Evolutionary conservation across 1,139 yeast species (phyloP).

Genomic region (Scheffersomyces parashehatae): DNA sequence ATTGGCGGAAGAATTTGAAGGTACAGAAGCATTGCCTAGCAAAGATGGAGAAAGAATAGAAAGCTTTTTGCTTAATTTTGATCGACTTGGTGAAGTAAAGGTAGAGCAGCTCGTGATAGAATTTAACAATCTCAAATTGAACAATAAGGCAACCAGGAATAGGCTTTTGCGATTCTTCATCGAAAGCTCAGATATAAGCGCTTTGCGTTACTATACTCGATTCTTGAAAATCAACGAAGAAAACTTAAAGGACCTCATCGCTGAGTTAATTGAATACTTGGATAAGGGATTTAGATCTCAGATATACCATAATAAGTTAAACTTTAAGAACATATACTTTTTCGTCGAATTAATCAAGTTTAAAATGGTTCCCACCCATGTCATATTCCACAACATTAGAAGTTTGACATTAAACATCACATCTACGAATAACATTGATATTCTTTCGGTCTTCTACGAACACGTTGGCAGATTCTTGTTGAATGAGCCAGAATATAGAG

Average conservation of each 20-base stretch:
- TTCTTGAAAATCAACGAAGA: slow-evolving; percentile 63
- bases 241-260: slow-evolving; percentile 52
- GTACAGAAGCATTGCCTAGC: slow-evolving; percentile 10
- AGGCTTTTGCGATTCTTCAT: slow-evolving; percentile 59
- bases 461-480: slow-evolving; percentile 64
- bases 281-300: slow-evolving; percentile 65
- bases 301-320: slow-evolving; percentile 50
- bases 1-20: slow-evolving; percentile 27
- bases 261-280: slow-evolving; percentile 54
- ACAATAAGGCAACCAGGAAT: slow-evolving; percentile 74
- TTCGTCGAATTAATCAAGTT: slow-evolving; percentile 79
- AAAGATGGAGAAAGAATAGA: slow-evolving; percentile 48
- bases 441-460: slow-evolving; percentile 68
- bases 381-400: slow-evolving; percentile 71
- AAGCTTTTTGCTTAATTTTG: slow-evolving; percentile 46
- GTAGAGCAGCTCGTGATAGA: slow-evolving; percentile 58
- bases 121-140: slow-evolving; percentile 54
- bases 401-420: slow-evolving; percentile 53
- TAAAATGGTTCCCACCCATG: slow-evolving; percentile 67
- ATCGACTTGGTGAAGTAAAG: slow-evolving; percentile 44
- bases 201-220: slow-evolving; percentile 56
- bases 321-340: slow-evolving; percentile 59
- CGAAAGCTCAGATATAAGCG: slow-evolving; percentile 46
- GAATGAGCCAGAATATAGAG: slow-evolving; percentile 59
- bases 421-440: slow-evolving; percentile 62